Base-by-base conservation (phyloP, 495 filamentous ascomycete genomes). In the Aspergillus leporis region DNA sequence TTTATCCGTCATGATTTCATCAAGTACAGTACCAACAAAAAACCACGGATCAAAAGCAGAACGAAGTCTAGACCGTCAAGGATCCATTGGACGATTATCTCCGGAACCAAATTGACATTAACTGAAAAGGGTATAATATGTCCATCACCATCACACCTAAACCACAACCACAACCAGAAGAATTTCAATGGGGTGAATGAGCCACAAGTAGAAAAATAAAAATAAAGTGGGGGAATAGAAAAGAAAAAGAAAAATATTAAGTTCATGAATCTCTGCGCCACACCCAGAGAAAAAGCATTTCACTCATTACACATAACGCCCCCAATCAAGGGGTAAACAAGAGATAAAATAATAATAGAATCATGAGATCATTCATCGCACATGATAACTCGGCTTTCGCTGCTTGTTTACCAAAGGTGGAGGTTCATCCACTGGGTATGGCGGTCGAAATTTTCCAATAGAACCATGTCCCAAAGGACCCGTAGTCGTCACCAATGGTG, bases 401-500 rank as follows among this genome's bases (percentile, higher is more conserved):
- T 89, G 87, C 78, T 88, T 85, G 62, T 96, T 93, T 5, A 95
- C 91, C 13, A 79, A 72, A 0, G 92, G 92, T 34, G 92, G 91
- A 13, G 87, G 88, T n/a, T 89, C 90, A 57, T 95, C 90, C 55
- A 86, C 75, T 0, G 92, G 92, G 71, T 97, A 96, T 12, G 92
- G 92, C 53, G 88, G 76, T 19, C 74, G 72, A 16, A 69, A 53
- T 55, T 72, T 72, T 41, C 66, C 70, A 40, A 64, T 63, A 22
- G 64, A n/a, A 18, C 55, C 51, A 48, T 61, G 59, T 16, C 50
- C 53, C 7, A 61, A 22, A 30, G 56, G 57, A 46, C 55, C 40
- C 0, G 58, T 57, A 30, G 62, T 55, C 30, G 60, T 58, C 6
- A 67, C 67, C 34, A 65, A 53, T 30, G 70, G 73, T 46, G 69